Conservation (phyloP, 352 stramenopile species). For the Globisporangium polare region DNA sequence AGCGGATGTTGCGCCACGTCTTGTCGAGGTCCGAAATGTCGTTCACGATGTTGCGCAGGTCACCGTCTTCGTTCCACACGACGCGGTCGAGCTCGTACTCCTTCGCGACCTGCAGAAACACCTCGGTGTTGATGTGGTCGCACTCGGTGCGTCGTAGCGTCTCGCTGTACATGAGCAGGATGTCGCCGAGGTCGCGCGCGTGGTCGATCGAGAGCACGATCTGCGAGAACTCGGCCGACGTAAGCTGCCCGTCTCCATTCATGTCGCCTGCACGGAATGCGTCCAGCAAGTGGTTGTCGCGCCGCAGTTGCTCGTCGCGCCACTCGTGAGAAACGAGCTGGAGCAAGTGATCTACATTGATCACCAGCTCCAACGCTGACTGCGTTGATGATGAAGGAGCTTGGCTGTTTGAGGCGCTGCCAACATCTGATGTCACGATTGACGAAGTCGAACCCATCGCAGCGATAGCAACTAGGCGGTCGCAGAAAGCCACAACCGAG, state of each 20-base stretch:
- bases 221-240: constrained; percentile 70
- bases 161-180: constrained; percentile 81
- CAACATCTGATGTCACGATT: background rate
- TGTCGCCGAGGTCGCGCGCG: constrained; percentile 52
- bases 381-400: background rate
- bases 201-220: constrained; percentile 80
- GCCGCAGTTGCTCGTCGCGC: constrained; percentile 60
- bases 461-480: constrained; percentile 49
- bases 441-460: constrained; percentile 30
- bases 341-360: constrained; percentile 77
- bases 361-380: constrained; percentile 18
- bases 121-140: constrained; percentile 46
- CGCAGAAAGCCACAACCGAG: constrained; percentile 52
- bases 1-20: constrained; percentile 50
- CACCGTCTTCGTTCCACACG: constrained; percentile 65
- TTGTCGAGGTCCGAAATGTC: constrained; percentile 52
- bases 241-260: constrained; percentile 75
- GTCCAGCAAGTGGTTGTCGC: constrained; percentile 61
- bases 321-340: constrained; percentile 64
- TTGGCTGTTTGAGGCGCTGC: background rate
- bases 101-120: constrained; percentile 71
- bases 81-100: constrained; percentile 71
- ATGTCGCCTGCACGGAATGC: constrained; percentile 76
- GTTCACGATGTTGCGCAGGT: constrained; percentile 67
- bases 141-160: constrained; percentile 61